Evolutionary conservation across 148 eudicot genomes (phyloP), one percentile per base, ranked within the genome.

Genomic region (Fagopyrum esculentum): DNA sequence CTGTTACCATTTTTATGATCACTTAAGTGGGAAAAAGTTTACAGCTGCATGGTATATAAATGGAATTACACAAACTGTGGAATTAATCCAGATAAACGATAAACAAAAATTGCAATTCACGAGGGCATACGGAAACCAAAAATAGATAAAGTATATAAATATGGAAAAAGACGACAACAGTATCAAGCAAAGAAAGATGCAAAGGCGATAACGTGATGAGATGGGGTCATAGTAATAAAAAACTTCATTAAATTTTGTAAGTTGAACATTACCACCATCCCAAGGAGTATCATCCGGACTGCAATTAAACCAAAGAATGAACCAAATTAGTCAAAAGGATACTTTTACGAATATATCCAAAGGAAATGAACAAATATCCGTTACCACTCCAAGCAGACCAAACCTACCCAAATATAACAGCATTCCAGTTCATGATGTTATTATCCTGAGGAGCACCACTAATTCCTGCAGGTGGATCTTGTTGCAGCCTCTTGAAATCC

Each of bases 211-310:
- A 40, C 9, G 2, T 5, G 19, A 66, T 15, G 9, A 35, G 3
- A 1, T 66, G 9, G 15, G 3, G 46, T 13, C 47, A 40, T 66
- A 6, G 19, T 40, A 40, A 35, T 35, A 40, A 66, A 66, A 4
- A 12, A 66, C 47, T 66, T 17, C 13, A 15, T 66, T 5, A 5
- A 64, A 66, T 0, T 12, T 63, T 22, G 47, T 15, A 50, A 29
- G 35, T 47, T 47, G 12, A 51, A 75, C 16, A 4, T 69, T 84
- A 84, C 87, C 87, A 82, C 87, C 87, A 61, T 84, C 87, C 87
- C 87, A 84, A 12, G 87, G 87, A 77, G 87, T 84, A 54, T 84
- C 87, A 80, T 85, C 87, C 46, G 87, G 87, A 22, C 87, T 85
- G 85, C 83, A 80, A 78, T 55, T 17, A 50, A 79, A 74, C 71